Evolutionary conservation across 495 filamentous ascomycete genomes (phyloP).

Genomic region (Cenococcum geophilum): DNA sequence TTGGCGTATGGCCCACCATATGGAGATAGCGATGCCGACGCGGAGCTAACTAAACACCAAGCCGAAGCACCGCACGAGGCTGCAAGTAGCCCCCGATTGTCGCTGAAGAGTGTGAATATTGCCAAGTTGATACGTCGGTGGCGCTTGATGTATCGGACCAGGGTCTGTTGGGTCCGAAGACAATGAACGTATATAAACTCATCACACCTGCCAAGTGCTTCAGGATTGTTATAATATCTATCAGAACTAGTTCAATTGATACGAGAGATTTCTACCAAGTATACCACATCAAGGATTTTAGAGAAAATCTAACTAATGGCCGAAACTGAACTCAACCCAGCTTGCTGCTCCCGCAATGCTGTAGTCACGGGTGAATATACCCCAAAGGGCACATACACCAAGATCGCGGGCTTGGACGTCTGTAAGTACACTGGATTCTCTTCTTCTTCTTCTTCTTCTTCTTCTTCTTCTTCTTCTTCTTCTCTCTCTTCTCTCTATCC

Average conservation of each 20-base stretch:
- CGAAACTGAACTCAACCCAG: not conserved
- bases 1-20: too few species aligned
- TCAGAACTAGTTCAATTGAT: not conserved
- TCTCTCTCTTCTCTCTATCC: not conserved
- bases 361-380: conserved; percentile 39
- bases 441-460: not conserved
- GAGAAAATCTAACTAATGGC: not conserved
- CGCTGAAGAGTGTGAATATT: too few species aligned
- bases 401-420: not conserved
- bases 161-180: too few species aligned
- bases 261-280: not conserved
- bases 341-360: conserved; percentile 46
- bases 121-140: too few species aligned
- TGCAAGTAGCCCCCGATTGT: too few species aligned
- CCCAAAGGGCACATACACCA: conserved; percentile 4
- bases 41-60: too few species aligned
- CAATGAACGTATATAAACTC: too few species aligned
- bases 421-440: conserved; percentile 28
- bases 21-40: too few species aligned
- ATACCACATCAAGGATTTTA: not conserved
- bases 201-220: too few species aligned
- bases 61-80: too few species aligned
- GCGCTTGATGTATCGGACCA: too few species aligned
- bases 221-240: too few species aligned
- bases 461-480: not conserved